Base-by-base conservation (phyloP, 345 rosid genomes). In the Camelina hispida region DNA sequence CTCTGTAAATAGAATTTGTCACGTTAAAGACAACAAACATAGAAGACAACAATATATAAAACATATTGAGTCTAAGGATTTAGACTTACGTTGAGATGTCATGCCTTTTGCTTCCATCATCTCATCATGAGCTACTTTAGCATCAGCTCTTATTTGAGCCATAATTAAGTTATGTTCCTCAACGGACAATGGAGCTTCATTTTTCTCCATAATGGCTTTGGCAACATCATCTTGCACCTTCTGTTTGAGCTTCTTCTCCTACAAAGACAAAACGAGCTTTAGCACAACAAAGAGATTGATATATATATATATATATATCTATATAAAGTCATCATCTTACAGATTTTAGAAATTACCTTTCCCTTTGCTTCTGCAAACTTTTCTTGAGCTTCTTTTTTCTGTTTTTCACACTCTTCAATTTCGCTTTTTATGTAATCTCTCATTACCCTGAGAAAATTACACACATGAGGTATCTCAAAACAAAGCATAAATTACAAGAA, bases 211-310 rank as follows among this genome's bases (percentile, higher is more conserved):
- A 57, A 85, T 71, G 35, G 86, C 86, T 84, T 85, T 88, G 47
- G 85, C 87, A 66, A 84, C 74, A 80, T 87, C 91, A 83, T 79
- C 82, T 50, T 77, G 85, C 67, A 87, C 51, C 81, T 87, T 80
- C 81, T 81, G 85, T 74, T 78, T 93, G 68, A 89, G 77, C 5
- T 52, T 78, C 74, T 83, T 91, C 76, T 87, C 92, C 96, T 91
- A 81, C 2, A 47, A 44, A 61, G 3, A 71, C 4, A 25, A 18
- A 61, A 61, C 5, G 0, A 72, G 50, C 16, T 32, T 30, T 43
- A 69, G 59, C 25, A 3, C 28, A 28, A 2, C 22, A 22, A 34
- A 44, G 25, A 69, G 65, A 34, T 28, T 43, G 62, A n/a, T 32
- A 57, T 32, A 34, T 17, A 57, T 40, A 10, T 20, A 28, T 9